These are phyloP conservation scores for Populus trichocarpa DNA, from an alignment of 441 rosid species.

Conservation along the genomic window DNA sequence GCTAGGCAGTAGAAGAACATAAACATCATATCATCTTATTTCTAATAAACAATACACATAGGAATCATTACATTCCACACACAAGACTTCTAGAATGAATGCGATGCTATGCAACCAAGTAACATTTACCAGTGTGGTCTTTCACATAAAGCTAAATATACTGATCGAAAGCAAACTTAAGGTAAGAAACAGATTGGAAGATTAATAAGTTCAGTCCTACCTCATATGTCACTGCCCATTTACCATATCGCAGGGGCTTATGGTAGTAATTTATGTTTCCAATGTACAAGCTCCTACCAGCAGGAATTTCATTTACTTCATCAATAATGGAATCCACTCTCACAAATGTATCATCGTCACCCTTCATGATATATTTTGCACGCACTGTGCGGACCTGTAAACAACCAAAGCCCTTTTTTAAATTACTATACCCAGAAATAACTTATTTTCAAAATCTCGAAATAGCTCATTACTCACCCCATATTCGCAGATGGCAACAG, in stretches of 20 bases:
- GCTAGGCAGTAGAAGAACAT: neutral
- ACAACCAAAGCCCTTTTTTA: conserved; percentile 10
- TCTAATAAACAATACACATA: neutral
- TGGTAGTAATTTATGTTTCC: conserved; percentile 86
- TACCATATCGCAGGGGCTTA: conserved; percentile 76
- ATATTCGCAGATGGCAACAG: conserved; percentile 89
- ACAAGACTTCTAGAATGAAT: neutral
- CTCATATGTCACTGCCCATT: conserved; percentile 95
- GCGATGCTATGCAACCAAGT: neutral
- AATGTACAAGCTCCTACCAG: conserved; percentile 63
- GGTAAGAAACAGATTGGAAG: neutral
- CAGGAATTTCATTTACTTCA: conserved; percentile 57
- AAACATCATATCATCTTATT: neutral
- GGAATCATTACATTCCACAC: neutral
- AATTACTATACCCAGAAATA: conserved; percentile 1
- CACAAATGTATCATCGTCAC: conserved; percentile 87
- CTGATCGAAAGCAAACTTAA: neutral
- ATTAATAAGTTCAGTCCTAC: conserved; percentile 29
- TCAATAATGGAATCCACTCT: conserved; percentile 61
- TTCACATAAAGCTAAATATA: neutral
- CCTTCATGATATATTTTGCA: conserved; percentile 80
- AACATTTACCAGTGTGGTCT: neutral
- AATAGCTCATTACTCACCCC: conserved; percentile 50
- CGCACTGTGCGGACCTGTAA: conserved; percentile 50
- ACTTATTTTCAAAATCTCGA: neutral